Base-by-base conservation (phyloP, 2,329 filamentous ascomycete species). In the Ceratocystis smalleyi region DNA sequence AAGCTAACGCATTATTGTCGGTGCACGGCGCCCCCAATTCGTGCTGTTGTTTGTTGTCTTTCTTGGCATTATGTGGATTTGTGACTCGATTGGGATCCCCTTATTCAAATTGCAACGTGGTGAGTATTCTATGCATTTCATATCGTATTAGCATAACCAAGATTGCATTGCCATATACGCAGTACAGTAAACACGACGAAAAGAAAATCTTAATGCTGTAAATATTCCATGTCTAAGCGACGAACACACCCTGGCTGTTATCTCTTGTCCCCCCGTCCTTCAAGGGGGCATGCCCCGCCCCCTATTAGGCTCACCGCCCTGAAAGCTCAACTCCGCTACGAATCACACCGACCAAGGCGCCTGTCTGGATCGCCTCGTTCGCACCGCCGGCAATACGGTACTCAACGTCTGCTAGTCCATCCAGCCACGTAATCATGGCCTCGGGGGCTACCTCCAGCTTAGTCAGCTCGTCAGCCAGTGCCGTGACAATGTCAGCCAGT, bases 391-490 rank as follows among this genome's bases (percentile, higher is more conserved):
- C 88, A 5, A 99, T 78, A 67, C 94, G 80, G 75, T 95, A 95
- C 77, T 99, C 94, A 62, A 99, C 88, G 70, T 96, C 89, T 0
- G 92, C 91, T 64, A 99, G 76, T 0, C 91, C 91, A 66, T 94
- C 87, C 67, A 99, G 77, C 94, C 94, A 99, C 2, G 86, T 83
- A 62, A 97, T 87, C 79, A 94, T 88, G 10, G 91, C 92, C 72
- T 92, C 87, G 0, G 89, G 80, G 63, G 86, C 88, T 12, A 96
- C 94, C 69, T 96, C 89, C 61, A 96, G 77, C 72, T 86, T 87
- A 22, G 83, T 81, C 65, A 99, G 74, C 75, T 96, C 88, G 70
- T 96, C 91, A 0, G 87, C 84, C 49, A 97, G 73, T 0, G 89
- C 84, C 0, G 91, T 95, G 68, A 99, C 83, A 65, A 99, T 96